Evolutionary conservation across 345 rosid genomes (phyloP).

Genomic region (Trapa incisa): DNA sequence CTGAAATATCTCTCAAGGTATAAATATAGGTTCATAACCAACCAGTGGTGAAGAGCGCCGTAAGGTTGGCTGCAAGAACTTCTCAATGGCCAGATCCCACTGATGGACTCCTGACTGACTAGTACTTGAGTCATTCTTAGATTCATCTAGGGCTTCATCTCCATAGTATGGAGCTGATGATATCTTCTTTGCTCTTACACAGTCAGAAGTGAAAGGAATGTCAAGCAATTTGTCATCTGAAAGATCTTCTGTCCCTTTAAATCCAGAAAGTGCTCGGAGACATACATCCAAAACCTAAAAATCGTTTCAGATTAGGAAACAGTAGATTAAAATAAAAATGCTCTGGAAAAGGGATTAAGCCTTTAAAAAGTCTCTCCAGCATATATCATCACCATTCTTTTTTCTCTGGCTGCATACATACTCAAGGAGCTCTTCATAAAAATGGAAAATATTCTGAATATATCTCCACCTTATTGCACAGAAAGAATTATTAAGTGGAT

Average conservation of each 20-base stretch:
- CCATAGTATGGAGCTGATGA: slow-evolving; percentile 88
- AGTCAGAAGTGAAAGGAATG: slow-evolving; percentile 74
- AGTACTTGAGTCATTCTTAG: slow-evolving; percentile 25
- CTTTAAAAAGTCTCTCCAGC: background rate
- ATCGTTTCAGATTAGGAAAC: background rate
- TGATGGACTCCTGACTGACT: slow-evolving; percentile 42
- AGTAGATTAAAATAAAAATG: background rate
- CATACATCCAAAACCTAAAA: slow-evolving; percentile 80
- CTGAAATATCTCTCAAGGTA: background rate
- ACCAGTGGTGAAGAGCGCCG: slow-evolving; percentile 66
- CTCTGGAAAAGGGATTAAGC: background rate
- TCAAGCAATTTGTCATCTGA: slow-evolving; percentile 51
- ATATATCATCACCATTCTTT: background rate
- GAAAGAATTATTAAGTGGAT: background rate
- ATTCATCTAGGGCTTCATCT: slow-evolving; percentile 27
- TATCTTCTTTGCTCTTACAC: slow-evolving; percentile 51
- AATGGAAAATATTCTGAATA: background rate
- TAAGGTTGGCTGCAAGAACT: slow-evolving; percentile 53
- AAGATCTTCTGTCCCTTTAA: slow-evolving; percentile 81
- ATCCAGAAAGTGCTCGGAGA: slow-evolving; percentile 87
- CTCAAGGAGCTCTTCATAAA: background rate
- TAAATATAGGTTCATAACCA: slow-evolving; percentile 18
- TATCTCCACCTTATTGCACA: background rate
- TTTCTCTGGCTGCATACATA: background rate
- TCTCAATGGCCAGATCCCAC: slow-evolving; percentile 66